These are phyloP conservation scores for Baorangia bicolor DNA, from an alignment of 768 basidiomycete genomes.

Conservation along the genomic window DNA sequence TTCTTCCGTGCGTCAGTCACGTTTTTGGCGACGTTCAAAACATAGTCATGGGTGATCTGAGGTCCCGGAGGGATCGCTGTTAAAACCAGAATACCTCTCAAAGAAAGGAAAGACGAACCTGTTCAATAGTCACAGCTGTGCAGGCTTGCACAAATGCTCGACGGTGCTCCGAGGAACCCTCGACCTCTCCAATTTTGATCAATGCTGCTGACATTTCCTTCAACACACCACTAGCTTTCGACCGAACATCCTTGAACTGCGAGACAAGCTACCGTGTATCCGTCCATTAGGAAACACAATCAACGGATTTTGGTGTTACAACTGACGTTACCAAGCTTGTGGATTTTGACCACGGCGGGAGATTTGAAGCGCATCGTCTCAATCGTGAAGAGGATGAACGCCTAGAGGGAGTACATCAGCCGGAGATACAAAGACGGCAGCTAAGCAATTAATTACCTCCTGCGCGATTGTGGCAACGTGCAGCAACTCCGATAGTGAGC, in stretches of 20 bases:
- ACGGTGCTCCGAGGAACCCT: slow-evolving; percentile 52
- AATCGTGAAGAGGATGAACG: slow-evolving; percentile 67
- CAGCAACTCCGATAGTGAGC: slow-evolving; percentile 54
- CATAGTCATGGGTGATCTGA: slow-evolving; percentile 66
- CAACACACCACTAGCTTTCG: slow-evolving; percentile 49
- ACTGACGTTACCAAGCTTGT: slow-evolving; percentile 72
- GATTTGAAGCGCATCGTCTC: slow-evolving; percentile 75
- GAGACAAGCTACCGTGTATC: slow-evolving; percentile 54
- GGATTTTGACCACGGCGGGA: slow-evolving; percentile 62
- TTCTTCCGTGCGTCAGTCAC: slow-evolving; percentile 69
- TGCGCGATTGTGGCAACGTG: slow-evolving; percentile 74
- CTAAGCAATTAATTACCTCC: slow-evolving; percentile 47
- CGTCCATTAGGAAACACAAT: background rate
- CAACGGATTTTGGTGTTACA: background rate
- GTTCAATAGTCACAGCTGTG: slow-evolving; percentile 36
- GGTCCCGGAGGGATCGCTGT: background rate
- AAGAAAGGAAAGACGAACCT: slow-evolving; percentile 30
- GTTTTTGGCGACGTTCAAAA: slow-evolving; percentile 59
- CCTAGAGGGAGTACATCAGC: slow-evolving; percentile 41
- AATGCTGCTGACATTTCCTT: slow-evolving; percentile 58
- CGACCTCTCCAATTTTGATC: slow-evolving; percentile 48
- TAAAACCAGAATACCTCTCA: background rate
- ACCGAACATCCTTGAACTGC: slow-evolving; percentile 61
- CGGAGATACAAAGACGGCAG: background rate
- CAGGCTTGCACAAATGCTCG: slow-evolving; percentile 53